Conservation (phyloP, 106 monocot genomes). For the Ottelia alismoides region DNA sequence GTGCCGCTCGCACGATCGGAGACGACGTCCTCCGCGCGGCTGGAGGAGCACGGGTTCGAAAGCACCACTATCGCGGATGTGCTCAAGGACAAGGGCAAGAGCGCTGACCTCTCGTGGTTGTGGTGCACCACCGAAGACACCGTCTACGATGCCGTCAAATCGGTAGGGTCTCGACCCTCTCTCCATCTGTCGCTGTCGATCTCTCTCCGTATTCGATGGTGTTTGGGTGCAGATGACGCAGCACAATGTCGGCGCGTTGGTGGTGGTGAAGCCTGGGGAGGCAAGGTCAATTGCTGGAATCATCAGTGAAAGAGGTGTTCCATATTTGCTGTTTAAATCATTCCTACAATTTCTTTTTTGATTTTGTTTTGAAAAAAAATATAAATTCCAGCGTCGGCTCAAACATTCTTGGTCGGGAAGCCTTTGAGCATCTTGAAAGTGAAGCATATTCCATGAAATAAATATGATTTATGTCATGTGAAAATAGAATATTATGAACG, state of each 20-base stretch:
- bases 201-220: no score
- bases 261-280: slow-evolving; percentile 75
- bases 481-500: no score
- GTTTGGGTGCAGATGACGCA: slow-evolving; percentile 76
- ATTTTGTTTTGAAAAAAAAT: no score
- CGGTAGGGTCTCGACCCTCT: no score
- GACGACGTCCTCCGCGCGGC: not conserved
- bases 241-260: slow-evolving; percentile 87
- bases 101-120: slow-evolving; percentile 10
- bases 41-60: slow-evolving; percentile 11
- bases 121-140: slow-evolving; percentile 18
- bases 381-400: no score
- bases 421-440: no score
- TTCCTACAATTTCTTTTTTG: no score
- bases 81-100: slow-evolving; percentile 5
- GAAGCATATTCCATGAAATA: no score
- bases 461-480: no score
- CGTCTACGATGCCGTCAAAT: slow-evolving; percentile 15
- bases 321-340: no score
- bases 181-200: no score
- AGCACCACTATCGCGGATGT: slow-evolving; percentile 11
- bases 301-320: slow-evolving; percentile 83
- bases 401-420: no score
- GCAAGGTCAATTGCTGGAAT: slow-evolving; percentile 71
- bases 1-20: not conserved